phyloP scores from a whole-genome alignment of 176 grass and related monocot species.

The Panicum miliaceum region DNA sequence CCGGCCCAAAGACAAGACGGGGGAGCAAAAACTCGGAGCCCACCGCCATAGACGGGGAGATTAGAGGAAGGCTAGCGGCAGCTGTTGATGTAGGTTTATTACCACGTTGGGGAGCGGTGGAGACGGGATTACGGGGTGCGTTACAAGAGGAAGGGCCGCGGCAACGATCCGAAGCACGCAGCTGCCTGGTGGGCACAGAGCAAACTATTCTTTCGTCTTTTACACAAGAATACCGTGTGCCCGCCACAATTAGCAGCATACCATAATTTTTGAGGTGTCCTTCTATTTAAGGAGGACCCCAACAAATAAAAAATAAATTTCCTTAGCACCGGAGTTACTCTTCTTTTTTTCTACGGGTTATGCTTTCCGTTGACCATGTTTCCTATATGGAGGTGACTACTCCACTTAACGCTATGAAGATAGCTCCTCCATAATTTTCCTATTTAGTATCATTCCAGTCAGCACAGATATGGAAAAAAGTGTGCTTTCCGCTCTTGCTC shows the following conservation, averaged over 20 bases:
- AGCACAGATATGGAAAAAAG: too few relatives aligned
- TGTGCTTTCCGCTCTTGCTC: too few relatives aligned
- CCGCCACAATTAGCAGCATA: constrained; percentile 47
- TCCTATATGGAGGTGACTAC: too few relatives aligned
- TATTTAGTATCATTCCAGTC: too few relatives aligned
- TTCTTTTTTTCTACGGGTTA: too few relatives aligned
- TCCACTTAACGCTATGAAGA: too few relatives aligned
- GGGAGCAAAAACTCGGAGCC: background rate
- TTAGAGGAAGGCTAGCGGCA: background rate
- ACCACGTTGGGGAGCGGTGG: background rate
- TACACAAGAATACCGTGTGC: constrained; percentile 89
- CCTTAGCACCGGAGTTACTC: background rate
- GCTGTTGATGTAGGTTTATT: background rate
- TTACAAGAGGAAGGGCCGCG: background rate
- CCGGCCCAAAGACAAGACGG: background rate
- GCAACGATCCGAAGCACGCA: background rate
- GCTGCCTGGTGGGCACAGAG: constrained; percentile 70
- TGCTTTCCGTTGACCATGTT: too few relatives aligned
- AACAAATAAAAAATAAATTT: background rate
- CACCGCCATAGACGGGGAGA: background rate
- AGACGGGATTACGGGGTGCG: background rate
- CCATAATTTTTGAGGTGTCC: constrained; percentile 27
- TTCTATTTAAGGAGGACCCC: background rate
- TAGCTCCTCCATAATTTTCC: too few relatives aligned
- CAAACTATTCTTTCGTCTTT: constrained; percentile 92